Base-by-base conservation (phyloP, 2,329 filamentous ascomycete genomes). In the Monosporascus ibericus region DNA sequence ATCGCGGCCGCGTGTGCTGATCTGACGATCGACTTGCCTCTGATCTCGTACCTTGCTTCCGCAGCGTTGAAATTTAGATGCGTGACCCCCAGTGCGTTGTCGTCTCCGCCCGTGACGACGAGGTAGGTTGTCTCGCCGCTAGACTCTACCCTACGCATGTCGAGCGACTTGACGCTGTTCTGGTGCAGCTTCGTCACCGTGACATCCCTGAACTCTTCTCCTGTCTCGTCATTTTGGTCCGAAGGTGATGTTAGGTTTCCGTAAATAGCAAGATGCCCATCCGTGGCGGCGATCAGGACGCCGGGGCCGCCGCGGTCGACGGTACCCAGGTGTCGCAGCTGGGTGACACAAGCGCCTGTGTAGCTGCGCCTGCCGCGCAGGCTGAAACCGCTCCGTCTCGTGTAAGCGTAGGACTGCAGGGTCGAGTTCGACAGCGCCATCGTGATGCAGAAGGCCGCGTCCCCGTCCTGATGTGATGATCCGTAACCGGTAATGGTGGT, bases 361-460 rank as follows among this genome's bases (percentile, higher is more conserved):
- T 90, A 90, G 51, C 68, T 72, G 5, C 81, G 82, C 36, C 68
- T 68, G 0, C 77, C 77, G 0, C 86, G 55, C 0, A 83, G 68
- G 3, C 60, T 58, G 63, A 85, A 86, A 0, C 72, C 71, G 0
- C 55, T 55, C 1, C 44, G 49, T 18, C 60, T 58, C 1, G 67
- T 69, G 58, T 82, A 86, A 15, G 65, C 58, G 58, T 85, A 86
- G 1, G 73, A 77, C 62, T 85, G 86, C 42, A 95, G 67, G 2
- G 80, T 84, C 1, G 92, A 96, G 70, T 96, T 92, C 0, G 92
- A 96, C 61, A 94, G 85, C 0, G 80, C 86, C 72, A 95, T 79
- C 0, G 82, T 83, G 51, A 96, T 75, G 3, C 82, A 63, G 60
- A 87, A 84, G 5, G 53, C 59, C 1, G 54, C 54, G 2, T 51